These are phyloP conservation scores for Coffea eugenioides DNA, from an alignment of 257 asterid genomes.

Conservation along the genomic window DNA sequence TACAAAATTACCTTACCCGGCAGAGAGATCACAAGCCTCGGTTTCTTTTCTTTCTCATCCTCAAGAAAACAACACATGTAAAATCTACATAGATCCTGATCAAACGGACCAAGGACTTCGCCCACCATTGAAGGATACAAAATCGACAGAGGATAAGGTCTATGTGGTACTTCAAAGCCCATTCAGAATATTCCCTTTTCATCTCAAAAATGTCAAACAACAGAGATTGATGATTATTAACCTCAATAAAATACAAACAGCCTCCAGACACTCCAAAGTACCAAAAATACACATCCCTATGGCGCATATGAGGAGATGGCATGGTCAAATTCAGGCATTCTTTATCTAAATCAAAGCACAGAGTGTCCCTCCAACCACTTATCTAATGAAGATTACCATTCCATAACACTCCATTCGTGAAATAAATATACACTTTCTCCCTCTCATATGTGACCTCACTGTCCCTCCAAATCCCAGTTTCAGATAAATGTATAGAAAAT, in stretches of 20 bases:
- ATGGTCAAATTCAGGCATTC: neutral
- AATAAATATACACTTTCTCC: no score
- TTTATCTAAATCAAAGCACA: neutral
- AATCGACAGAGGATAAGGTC: neutral
- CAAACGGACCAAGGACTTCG: neutral
- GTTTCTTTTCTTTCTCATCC: no score
- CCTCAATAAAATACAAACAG: neutral
- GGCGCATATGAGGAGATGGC: no score
- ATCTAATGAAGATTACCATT: neutral
- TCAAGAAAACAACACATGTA: no score
- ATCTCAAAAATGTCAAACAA: neutral
- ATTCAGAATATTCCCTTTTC: neutral
- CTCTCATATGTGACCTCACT: neutral
- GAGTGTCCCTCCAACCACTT: neutral
- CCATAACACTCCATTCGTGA: no score
- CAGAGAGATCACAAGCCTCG: no score
- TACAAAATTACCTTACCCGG: no score
- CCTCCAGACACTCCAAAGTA: neutral
- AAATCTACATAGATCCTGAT: neutral
- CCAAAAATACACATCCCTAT: neutral
- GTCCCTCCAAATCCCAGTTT: neutral
- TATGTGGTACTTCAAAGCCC: neutral
- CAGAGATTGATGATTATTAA: neutral
- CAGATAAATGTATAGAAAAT: no score
- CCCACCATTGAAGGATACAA: neutral